Percentiles rank a stretch among this genome's conserved stretches.
Evolutionary conservation across 768 basidiomycete species (phyloP).

Genomic region (Suillus decipiens): DNA sequence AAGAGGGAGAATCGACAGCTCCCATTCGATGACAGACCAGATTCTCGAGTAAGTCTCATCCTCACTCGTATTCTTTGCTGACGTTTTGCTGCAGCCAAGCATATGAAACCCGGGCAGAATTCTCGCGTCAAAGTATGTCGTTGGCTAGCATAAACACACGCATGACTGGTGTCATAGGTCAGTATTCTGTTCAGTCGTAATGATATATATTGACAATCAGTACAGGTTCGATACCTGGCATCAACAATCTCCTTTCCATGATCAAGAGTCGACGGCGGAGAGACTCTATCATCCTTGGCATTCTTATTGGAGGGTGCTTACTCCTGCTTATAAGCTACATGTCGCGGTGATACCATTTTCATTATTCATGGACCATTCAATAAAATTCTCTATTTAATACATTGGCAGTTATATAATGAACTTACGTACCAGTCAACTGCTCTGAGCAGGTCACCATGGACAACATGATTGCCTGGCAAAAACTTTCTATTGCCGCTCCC

Average conservation of each 20-base stretch:
- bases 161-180: conserved; percentile 83
- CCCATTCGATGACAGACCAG: conserved; percentile 93
- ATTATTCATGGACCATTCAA: conserved; percentile 7
- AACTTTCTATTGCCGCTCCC: conserved; percentile 8
- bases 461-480: neutral
- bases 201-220: conserved; percentile 6
- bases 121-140: conserved; percentile 75
- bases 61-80: neutral
- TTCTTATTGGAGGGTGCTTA: conserved; percentile 83
- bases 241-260: conserved; percentile 88
- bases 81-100: conserved; percentile 69
- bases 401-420: neutral
- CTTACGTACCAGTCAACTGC: conserved; percentile 3
- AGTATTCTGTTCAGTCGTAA: conserved; percentile 22
- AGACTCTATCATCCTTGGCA: conserved; percentile 87
- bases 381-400: neutral
- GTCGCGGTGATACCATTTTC: conserved; percentile 24
- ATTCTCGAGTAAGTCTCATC: conserved; percentile 69
- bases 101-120: conserved; percentile 94
- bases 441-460: neutral
- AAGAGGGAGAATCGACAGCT: conserved; percentile 86
- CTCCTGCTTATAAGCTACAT: conserved; percentile 60
- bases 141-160: conserved; percentile 80
- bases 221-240: conserved; percentile 87
- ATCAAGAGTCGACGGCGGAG: conserved; percentile 88